A percentile compares a stretch with the other conserved stretches of the same genome.
Evolutionary conservation across 129 eudicot genomes (phyloP).

Genomic region (Flaveria linearis): DNA sequence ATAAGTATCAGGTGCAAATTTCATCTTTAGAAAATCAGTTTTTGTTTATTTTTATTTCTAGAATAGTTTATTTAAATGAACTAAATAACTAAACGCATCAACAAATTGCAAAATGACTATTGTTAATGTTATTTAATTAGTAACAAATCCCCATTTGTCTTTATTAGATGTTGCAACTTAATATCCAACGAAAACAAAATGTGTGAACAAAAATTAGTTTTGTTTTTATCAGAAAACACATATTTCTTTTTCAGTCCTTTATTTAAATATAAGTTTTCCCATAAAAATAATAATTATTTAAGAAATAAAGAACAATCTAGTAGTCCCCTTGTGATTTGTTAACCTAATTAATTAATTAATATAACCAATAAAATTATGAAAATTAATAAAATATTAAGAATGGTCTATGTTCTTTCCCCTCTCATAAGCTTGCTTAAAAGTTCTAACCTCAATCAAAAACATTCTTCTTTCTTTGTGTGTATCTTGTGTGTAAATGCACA

Average conservation of each 20-base stretch:
- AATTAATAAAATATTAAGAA: constrained; percentile 8
- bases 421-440: constrained; percentile 34
- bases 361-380: not conserved
- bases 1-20: constrained; percentile 7
- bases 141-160: constrained; percentile 20
- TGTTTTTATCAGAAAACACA: constrained; percentile 13
- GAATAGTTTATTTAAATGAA: not conserved
- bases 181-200: constrained; percentile 17
- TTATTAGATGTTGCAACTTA: constrained; percentile 17
- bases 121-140: not conserved
- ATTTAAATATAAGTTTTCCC: not conserved
- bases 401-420: constrained; percentile 19
- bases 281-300: not conserved
- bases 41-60: not conserved
- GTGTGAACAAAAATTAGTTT: not conserved
- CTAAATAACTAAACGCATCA: not conserved
- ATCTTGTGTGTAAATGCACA: constrained; percentile 36
- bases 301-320: constrained; percentile 21
- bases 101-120: not conserved
- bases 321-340: constrained; percentile 27
- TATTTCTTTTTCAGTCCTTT: not conserved
- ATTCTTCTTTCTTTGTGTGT: constrained; percentile 23
- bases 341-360: constrained; percentile 28
- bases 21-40: not conserved
- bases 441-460: constrained; percentile 33